These are phyloP conservation scores for Durio zibethinus DNA, from an alignment of 345 rosid genomes.

Conservation along the genomic window DNA sequence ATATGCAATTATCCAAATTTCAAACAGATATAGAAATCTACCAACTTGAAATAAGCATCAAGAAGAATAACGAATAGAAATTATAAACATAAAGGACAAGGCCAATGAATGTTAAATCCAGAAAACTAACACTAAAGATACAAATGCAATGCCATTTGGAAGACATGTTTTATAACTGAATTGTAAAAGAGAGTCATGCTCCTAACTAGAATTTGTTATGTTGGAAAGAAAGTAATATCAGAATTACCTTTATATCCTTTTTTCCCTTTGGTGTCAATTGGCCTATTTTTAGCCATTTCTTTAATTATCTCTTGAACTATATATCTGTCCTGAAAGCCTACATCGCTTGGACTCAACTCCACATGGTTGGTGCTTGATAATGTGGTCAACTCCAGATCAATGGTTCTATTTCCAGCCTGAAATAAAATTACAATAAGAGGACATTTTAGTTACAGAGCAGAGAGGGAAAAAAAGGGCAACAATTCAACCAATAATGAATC, in stretches of 20 bases:
- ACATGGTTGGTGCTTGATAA: constrained; percentile 85
- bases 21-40: background rate
- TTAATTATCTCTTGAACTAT: constrained; percentile 92
- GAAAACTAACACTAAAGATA: background rate
- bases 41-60: background rate
- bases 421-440: constrained; percentile 6
- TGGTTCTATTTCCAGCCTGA: constrained; percentile 87
- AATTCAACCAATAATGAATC: background rate
- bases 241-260: constrained; percentile 75
- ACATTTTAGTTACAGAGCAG: background rate
- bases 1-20: background rate
- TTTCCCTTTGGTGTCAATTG: constrained; percentile 80
- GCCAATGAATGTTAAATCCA: background rate
- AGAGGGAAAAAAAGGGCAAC: background rate
- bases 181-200: background rate
- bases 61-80: background rate
- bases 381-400: constrained; percentile 87
- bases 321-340: constrained; percentile 95
- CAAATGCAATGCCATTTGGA: background rate
- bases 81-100: background rate
- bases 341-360: constrained; percentile 94
- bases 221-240: background rate
- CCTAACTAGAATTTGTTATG: background rate
- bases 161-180: background rate
- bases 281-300: constrained; percentile 98